Conservation (phyloP, 2,329 filamentous ascomycete genomes). For the Zymoseptoria crescenta region DNA sequence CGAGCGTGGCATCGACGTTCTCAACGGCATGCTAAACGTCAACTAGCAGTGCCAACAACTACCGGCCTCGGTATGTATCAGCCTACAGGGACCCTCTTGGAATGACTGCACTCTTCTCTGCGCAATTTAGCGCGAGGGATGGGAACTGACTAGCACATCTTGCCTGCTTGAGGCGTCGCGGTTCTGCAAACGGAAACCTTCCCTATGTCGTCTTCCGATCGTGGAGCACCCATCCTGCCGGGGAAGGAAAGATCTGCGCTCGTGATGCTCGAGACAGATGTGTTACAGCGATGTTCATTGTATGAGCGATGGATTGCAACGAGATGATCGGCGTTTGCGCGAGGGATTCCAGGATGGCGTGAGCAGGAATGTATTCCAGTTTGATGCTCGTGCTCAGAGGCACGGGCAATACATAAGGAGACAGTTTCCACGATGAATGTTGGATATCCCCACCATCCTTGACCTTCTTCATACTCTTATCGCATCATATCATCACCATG, state of each 20-base stretch:
- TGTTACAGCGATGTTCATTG: neutral
- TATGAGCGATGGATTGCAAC: neutral
- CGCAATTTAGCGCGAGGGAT: neutral
- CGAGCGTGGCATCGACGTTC: neutral
- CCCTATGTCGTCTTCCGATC: neutral
- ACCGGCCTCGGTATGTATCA: neutral
- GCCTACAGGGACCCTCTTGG: neutral
- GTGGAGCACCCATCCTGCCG: neutral
- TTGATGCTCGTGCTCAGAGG: neutral
- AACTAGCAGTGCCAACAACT: neutral
- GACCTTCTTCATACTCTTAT: neutral
- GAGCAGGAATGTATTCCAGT: neutral
- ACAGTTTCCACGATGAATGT: neutral
- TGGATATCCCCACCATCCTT: neutral
- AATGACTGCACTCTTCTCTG: neutral
- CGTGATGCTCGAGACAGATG: neutral
- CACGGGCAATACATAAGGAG: neutral
- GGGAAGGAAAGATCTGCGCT: neutral
- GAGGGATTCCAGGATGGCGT: neutral
- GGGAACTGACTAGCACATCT: neutral
- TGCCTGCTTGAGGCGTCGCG: neutral
- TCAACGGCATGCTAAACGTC: neutral
- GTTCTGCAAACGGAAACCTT: neutral
- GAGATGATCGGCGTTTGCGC: neutral
- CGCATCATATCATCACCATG: constrained; percentile 5